A percentile compares a stretch with the other conserved stretches of the same genome.
phyloP scores from a whole-genome alignment of 305 asterid genomes.

The Plantago coronopus region DNA sequence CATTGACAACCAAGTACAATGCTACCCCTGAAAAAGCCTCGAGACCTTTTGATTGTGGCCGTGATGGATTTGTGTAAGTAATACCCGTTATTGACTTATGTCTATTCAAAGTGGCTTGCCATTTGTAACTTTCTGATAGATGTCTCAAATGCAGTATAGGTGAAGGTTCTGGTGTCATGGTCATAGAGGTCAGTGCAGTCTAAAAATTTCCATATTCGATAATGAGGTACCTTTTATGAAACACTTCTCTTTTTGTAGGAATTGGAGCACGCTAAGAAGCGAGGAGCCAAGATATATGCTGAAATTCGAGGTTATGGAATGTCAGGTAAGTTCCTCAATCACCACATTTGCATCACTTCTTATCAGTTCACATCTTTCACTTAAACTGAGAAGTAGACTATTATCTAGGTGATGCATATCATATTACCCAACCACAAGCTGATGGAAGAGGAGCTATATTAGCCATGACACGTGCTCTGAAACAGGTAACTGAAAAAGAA shows the following conservation, averaged over 20 bases:
- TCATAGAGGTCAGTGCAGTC: constrained; percentile 72
- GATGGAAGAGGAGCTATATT: constrained; percentile 91
- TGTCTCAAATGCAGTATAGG: constrained; percentile 37
- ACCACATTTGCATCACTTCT: neutral
- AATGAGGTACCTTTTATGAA: neutral
- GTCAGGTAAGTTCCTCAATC: constrained; percentile 57
- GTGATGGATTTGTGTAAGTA: constrained; percentile 97
- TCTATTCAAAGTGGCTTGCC: too few species aligned
- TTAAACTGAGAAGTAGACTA: constrained; percentile 11
- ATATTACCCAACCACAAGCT: constrained; percentile 88
- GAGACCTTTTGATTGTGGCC: constrained; percentile 83
- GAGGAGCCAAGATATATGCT: constrained; percentile 88
- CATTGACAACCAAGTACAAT: constrained; percentile 74
- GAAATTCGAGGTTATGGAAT: constrained; percentile 94
- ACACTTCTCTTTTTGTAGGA: constrained; percentile 45
- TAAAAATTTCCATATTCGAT: neutral
- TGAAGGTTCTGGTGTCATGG: constrained; percentile 89
- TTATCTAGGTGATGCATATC: constrained; percentile 83
- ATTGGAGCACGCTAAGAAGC: constrained; percentile 81
- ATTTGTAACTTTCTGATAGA: too few species aligned
- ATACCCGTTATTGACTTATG: constrained; percentile 11
- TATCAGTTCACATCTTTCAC: constrained; percentile 19
- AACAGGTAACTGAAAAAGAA: constrained; percentile 49
- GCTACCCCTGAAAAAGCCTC: constrained; percentile 72
- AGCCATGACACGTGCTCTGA: constrained; percentile 86